A percentile compares a stretch with the other conserved stretches of the same genome.
phyloP scores from a whole-genome alignment of 805 yeast genomes.

The Yarrowia sp. region DNA sequence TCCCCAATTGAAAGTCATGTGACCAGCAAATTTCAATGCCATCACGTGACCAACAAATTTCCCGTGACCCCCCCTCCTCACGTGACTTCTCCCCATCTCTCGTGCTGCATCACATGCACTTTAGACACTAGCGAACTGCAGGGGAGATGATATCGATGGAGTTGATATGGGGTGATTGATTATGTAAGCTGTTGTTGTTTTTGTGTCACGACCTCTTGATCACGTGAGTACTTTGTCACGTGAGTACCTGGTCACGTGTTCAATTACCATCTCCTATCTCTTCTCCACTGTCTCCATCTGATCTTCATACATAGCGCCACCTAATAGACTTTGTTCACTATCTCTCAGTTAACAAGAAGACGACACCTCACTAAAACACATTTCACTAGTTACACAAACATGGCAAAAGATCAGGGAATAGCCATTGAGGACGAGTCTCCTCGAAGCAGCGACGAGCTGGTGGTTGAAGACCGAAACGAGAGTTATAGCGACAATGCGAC shows the following conservation, averaged over 20 bases:
- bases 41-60: background rate
- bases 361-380: background rate
- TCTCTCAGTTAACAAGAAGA: no score
- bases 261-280: background rate
- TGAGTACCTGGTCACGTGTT: background rate
- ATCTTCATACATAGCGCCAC: constrained; percentile 2
- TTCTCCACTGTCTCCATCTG: no score
- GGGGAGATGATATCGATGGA: constrained; percentile 12
- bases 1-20: no score
- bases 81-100: background rate
- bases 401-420: constrained; percentile 15
- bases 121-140: constrained; percentile 25
- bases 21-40: no score
- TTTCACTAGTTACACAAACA: background rate
- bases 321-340: background rate
- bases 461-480: constrained; percentile 3
- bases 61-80: background rate
- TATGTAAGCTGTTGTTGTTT: no score
- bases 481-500: no score
- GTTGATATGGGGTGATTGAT: background rate
- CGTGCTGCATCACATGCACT: constrained; percentile 9
- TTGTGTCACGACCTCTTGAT: no score
- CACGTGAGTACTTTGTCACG: no score
- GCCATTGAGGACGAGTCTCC: constrained; percentile 35
- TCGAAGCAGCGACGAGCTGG: constrained; percentile 29